These are phyloP conservation scores for Lasiosphaeria ovina DNA, from an alignment of 495 filamentous ascomycete genomes.

Conservation along the genomic window DNA sequence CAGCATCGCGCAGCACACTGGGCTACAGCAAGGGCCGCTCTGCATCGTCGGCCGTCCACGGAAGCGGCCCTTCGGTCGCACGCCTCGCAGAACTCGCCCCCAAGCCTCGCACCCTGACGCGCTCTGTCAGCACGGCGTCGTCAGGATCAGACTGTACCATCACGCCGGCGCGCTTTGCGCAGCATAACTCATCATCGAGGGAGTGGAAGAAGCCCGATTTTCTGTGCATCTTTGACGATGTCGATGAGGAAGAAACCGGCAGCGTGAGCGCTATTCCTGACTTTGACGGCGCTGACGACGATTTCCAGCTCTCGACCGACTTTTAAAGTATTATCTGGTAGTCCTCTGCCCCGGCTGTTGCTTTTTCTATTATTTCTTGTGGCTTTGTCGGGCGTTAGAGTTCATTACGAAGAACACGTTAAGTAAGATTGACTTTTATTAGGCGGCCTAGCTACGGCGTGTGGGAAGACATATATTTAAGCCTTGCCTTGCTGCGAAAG, in stretches of 20 bases:
- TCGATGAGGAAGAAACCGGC: conserved; percentile 35
- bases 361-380: not conserved
- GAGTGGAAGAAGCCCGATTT: conserved; percentile 40
- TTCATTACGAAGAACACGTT: no score
- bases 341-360: no score
- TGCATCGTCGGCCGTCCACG: conserved; percentile 48
- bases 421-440: no score
- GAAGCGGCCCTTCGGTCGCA: conserved; percentile 16
- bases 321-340: conserved; percentile 21
- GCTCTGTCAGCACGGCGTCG: conserved; percentile 40
- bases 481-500: no score
- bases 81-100: conserved; percentile 15
- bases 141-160: conserved; percentile 49
- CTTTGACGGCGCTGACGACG: conserved; percentile 41
- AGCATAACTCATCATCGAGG: conserved; percentile 16
- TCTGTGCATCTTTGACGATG: conserved; percentile 43
- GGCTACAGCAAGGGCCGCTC: conserved; percentile 77
- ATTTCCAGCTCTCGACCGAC: conserved; percentile 42
- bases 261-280: conserved; percentile 24
- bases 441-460: no score
- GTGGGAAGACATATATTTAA: no score
- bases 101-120: conserved; percentile 25
- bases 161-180: conserved; percentile 46
- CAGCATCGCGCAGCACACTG: conserved; percentile 71
- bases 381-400: not conserved